Percentiles rank a stretch among this genome's conserved stretches.
phyloP scores from a whole-genome alignment of 306 rosid species.

The Lathyrus sativus region DNA sequence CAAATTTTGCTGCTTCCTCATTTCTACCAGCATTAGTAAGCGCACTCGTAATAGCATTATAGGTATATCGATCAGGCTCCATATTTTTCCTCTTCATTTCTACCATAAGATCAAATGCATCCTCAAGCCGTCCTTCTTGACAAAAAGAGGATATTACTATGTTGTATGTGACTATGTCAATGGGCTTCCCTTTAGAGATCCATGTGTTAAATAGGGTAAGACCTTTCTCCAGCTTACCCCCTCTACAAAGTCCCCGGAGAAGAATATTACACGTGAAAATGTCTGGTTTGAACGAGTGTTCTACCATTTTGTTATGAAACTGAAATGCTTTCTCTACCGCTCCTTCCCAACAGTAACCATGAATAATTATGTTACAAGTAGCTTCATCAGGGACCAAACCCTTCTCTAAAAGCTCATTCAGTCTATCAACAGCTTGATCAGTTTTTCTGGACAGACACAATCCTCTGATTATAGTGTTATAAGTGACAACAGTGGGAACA shows the following conservation, averaged over 20 bases:
- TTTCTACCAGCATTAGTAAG: constrained; percentile 60
- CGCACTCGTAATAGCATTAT: constrained; percentile 54
- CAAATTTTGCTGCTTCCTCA: constrained; percentile 66
- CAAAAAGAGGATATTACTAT: constrained; percentile 76
- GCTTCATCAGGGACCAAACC: constrained; percentile 76
- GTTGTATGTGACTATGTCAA: constrained; percentile 79
- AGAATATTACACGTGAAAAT: constrained; percentile 74
- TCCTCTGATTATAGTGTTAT: constrained; percentile 74
- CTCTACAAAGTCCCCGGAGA: constrained; percentile 72
- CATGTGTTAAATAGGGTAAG: constrained; percentile 65
- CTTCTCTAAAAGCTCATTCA: constrained; percentile 67
- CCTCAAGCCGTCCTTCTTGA: constrained; percentile 68
- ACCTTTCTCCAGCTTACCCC: constrained; percentile 81
- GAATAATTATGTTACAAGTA: constrained; percentile 75
- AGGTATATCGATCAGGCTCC: constrained; percentile 66
- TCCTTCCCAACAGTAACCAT: constrained; percentile 78
- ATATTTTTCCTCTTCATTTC: constrained; percentile 72
- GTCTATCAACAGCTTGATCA: constrained; percentile 67
- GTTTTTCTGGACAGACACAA: constrained; percentile 68
- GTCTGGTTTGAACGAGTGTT: constrained; percentile 70
- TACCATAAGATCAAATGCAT: constrained; percentile 58
- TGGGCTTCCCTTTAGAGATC: constrained; percentile 62
- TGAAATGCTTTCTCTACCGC: constrained; percentile 77
- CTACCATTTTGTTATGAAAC: constrained; percentile 75
- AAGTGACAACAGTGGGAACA: constrained; percentile 64